These are phyloP conservation scores for Mycena latifolia DNA, from an alignment of 768 basidiomycete genomes.

Conservation along the genomic window DNA sequence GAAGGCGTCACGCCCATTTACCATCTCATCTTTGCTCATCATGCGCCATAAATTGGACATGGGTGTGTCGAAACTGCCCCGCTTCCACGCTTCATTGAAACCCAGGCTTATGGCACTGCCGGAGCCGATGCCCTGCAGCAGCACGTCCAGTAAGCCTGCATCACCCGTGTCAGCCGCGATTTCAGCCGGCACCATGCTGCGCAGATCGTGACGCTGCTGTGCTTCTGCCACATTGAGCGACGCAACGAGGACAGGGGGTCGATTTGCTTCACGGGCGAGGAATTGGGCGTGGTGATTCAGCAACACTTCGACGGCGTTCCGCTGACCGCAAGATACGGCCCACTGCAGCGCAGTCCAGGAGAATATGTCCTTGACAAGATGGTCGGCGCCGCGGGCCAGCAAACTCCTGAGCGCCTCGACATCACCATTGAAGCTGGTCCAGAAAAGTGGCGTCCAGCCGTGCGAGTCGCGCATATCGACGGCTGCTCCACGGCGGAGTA, in stretches of 20 bases:
- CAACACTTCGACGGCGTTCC: slow-evolving; percentile 10
- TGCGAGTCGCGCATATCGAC: slow-evolving; percentile 23
- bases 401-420: slow-evolving; percentile 13
- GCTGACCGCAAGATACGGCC: slow-evolving; percentile 28
- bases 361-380: slow-evolving; percentile 24
- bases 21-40: background rate
- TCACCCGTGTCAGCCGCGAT: background rate
- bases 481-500: slow-evolving; percentile 18
- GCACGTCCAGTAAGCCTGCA: background rate
- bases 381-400: slow-evolving; percentile 22
- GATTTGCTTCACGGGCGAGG: background rate
- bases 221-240: background rate
- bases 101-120: background rate
- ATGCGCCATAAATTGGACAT: background rate
- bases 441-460: slow-evolving; percentile 30
- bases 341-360: slow-evolving; percentile 32
- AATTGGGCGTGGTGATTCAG: slow-evolving; percentile 28
- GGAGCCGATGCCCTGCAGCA: background rate
- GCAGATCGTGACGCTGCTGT: background rate
- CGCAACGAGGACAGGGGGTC: background rate
- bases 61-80: background rate
- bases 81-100: background rate
- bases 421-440: slow-evolving; percentile 30
- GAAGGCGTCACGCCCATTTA: background rate
- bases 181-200: background rate